Evolutionary conservation across 495 filamentous ascomycete species (phyloP), one percentile per base, ranked within the genome.

Genomic region (Aspergillus steynii): DNA sequence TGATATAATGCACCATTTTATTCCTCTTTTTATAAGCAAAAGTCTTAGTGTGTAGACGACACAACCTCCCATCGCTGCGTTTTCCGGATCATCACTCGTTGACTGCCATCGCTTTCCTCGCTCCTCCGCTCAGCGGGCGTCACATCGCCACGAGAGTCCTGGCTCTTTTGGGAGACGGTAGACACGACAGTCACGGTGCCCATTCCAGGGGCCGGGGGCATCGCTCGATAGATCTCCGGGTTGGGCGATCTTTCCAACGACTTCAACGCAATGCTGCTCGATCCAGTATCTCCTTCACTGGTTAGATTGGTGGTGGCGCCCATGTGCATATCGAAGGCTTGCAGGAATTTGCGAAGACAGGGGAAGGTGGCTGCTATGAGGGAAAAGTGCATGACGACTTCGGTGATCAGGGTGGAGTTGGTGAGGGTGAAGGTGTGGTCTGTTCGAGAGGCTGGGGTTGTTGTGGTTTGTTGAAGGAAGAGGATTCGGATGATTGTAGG

Each of bases 281-380:
- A 26, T 6, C 28, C 1, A 2, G 8, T n/a, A n/a, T n/a, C 27
- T 31, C 15, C 28, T 14, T 53, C 50, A 32, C 5, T 12, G 7
- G 12, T 37, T 29, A 54, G 20, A 25, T 54, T 29, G 5, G 52
- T 54, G 1, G 52, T 54, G 1, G 52, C 52, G 29, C 52, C 52
- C 52, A 54, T 54, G 15, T 54, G 15, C 52, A 54, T 34, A 54
- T 54, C 52, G 10, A 54, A 54, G 9, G 27, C 52, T 7, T 54
- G 52, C 0, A 54, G 29, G 14, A 54, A 54, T 25, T 37, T 34
- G 3, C 52, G 52, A 20, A 54, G 52, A 25, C 52, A 54, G 5
- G 52, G 52, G 10, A 54, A 54, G 5, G 52, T 54, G 9, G 52
- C 52, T 20, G 52, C 29, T 4, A 54, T 54, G 52, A 54, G 52